Conservation (phyloP, 441 rosid genomes). For the Arabidopsis hybrid region DNA sequence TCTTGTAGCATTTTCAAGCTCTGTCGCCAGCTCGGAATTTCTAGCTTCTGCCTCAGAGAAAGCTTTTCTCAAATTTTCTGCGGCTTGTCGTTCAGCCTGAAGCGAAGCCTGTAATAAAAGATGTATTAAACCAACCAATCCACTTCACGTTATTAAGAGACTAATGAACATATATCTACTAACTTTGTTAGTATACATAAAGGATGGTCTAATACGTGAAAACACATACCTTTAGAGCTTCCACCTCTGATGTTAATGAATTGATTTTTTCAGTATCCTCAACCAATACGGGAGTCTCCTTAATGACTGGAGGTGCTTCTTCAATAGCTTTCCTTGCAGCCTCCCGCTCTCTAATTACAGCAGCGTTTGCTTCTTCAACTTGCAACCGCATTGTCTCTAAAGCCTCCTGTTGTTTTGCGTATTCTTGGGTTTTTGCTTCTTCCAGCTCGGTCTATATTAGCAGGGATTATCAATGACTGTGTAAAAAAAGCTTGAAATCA, state of each 20-base stretch:
- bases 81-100: constrained; percentile 69
- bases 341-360: constrained; percentile 71
- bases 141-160: constrained; percentile 1
- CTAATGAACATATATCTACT: constrained; percentile 5
- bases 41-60: constrained; percentile 68
- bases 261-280: constrained; percentile 80
- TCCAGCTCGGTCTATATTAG: constrained; percentile 68
- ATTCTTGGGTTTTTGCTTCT: constrained; percentile 79
- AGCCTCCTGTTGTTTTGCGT: constrained; percentile 71
- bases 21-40: constrained; percentile 73
- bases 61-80: constrained; percentile 75
- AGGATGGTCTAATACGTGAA: constrained; percentile 3
- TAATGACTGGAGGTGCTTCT: constrained; percentile 81
- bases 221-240: constrained; percentile 64
- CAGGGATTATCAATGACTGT: constrained; percentile 22
- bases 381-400: constrained; percentile 65
- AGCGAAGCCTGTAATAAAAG: constrained; percentile 64
- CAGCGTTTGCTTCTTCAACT: constrained; percentile 71
- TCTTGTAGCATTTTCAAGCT: constrained; percentile 78
- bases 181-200: not conserved
- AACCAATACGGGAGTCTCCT: constrained; percentile 77
- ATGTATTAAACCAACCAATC: constrained; percentile 1
- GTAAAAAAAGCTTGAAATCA: constrained; percentile 22
- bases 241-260: constrained; percentile 63
- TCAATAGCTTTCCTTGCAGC: constrained; percentile 81